Conservation (phyloP, 148 eudicot species). For the Rhododendron vialii region DNA sequence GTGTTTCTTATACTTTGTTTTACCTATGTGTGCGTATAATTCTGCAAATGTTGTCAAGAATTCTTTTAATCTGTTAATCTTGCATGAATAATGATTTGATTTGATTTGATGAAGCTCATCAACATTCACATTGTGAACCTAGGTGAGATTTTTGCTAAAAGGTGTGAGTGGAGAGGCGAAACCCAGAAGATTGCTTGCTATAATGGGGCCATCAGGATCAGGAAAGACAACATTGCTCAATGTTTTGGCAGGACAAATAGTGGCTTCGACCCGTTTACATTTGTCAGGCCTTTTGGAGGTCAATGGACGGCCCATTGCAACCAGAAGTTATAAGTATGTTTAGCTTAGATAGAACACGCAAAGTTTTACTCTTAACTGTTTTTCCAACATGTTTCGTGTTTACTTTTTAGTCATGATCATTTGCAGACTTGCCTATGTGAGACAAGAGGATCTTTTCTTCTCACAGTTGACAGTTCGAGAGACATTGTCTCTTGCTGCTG, state of each 20-base stretch:
- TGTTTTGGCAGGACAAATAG: slow-evolving; percentile 76
- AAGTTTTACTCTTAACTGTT: not conserved
- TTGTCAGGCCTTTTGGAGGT: slow-evolving; percentile 90
- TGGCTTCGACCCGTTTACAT: slow-evolving; percentile 67
- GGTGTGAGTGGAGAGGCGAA: slow-evolving; percentile 85
- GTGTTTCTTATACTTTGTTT: not conserved
- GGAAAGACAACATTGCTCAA: slow-evolving; percentile 97
- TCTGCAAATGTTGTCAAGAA: not conserved
- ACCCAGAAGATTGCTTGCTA: slow-evolving; percentile 87
- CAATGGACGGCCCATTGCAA: slow-evolving; percentile 63
- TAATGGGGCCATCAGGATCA: slow-evolving; percentile 99
- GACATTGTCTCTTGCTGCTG: slow-evolving; percentile 90
- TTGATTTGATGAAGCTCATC: not conserved
- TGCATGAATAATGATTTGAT: not conserved
- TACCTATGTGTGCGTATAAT: not conserved
- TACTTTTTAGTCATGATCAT: slow-evolving; percentile 6
- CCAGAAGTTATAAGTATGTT: slow-evolving; percentile 65
- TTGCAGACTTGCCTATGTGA: slow-evolving; percentile 81
- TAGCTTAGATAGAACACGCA: not conserved
- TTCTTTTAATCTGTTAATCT: not conserved
- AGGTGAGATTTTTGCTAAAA: slow-evolving; percentile 84
- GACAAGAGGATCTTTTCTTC: slow-evolving; percentile 98
- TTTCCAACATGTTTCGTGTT: not conserved
- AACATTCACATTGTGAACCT: not conserved
- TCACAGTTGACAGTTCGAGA: slow-evolving; percentile 97